Evolutionary conservation across 2,329 filamentous ascomycete species (phyloP).

Genomic region (Neofusicoccum sp.): DNA sequence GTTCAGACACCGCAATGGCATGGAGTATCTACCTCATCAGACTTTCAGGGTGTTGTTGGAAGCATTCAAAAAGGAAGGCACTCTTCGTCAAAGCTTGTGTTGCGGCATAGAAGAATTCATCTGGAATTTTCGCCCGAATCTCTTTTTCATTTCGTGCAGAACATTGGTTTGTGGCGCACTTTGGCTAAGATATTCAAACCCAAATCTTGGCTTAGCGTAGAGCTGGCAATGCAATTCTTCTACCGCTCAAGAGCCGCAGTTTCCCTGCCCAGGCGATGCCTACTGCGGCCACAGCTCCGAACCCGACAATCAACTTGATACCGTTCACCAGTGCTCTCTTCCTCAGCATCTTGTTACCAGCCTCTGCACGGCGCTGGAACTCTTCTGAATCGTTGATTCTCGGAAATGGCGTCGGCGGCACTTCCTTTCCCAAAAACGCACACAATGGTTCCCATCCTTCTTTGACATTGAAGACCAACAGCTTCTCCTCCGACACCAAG

Average conservation of each 20-base stretch:
- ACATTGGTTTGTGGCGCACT: no score
- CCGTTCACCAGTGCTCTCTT: neutral
- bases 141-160: no score
- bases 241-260: neutral
- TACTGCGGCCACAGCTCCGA: neutral
- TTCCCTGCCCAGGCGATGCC: neutral
- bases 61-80: no score
- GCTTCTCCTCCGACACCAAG: constrained; percentile 23
- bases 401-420: constrained; percentile 27
- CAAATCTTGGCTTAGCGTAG: constrained; percentile 9
- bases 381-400: constrained; percentile 17
- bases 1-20: no score
- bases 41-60: no score
- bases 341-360: neutral
- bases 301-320: neutral
- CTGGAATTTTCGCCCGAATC: no score
- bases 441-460: constrained; percentile 32
- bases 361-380: neutral
- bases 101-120: no score
- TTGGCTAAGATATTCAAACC: no score
- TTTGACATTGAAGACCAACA: constrained; percentile 28
- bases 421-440: constrained; percentile 26
- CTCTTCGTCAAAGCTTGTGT: no score
- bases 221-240: neutral
- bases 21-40: no score